Conservation (phyloP, 768 basidiomycete species). For the Pulveroboletus ravenelii region DNA sequence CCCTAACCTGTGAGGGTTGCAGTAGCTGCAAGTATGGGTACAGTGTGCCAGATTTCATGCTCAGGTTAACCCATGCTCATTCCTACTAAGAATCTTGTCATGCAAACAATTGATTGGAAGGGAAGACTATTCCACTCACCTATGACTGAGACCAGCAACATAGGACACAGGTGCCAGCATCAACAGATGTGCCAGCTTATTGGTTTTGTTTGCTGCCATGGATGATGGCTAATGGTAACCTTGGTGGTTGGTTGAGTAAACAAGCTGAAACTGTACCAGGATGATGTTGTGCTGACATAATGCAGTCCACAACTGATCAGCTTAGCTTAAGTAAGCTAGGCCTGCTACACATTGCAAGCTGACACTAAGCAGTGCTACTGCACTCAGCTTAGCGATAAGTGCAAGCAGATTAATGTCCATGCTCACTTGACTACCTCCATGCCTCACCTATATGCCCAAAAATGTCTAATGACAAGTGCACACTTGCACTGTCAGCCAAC, state of each 20-base stretch:
- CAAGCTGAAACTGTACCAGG: too few species aligned
- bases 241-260: too few species aligned
- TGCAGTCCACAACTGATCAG: too few species aligned
- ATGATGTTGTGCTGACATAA: too few species aligned
- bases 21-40: too few species aligned
- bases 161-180: constrained; percentile 96
- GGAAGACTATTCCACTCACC: constrained; percentile 44
- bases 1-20: too few species aligned
- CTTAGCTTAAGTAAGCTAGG: too few species aligned
- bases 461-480: constrained; percentile 19
- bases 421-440: not conserved
- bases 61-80: too few species aligned
- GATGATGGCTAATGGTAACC: too few species aligned
- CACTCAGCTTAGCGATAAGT: constrained; percentile 3
- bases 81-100: not conserved
- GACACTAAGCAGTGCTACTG: too few species aligned
- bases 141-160: constrained; percentile 97
- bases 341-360: too few species aligned
- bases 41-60: too few species aligned
- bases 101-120: constrained; percentile 1
- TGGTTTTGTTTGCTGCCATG: constrained; percentile 57
- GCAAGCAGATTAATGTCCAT: constrained; percentile 2
- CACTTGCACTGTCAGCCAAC: constrained; percentile 21
- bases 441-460: not conserved
- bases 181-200: constrained; percentile 82